phyloP scores from a whole-genome alignment of 257 asterid genomes.

The Apocynum venetum region DNA sequence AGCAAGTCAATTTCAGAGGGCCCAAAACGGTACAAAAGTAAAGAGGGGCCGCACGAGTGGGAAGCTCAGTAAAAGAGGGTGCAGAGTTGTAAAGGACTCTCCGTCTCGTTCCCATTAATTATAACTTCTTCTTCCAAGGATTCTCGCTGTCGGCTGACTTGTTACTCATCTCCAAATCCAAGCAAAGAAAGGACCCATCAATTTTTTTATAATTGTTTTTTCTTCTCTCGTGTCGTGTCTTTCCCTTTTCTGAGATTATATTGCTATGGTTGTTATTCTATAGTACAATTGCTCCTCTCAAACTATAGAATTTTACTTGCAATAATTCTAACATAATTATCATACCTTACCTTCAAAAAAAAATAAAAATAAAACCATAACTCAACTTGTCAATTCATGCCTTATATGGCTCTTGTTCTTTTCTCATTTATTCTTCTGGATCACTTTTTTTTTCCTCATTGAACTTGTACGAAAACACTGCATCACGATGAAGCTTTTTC shows the following conservation, averaged over 20 bases:
- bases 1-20: slow-evolving; percentile 16
- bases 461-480: neutral
- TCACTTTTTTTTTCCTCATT: neutral
- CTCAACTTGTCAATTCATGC: neutral
- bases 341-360: too few species aligned
- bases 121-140: slow-evolving; percentile 27
- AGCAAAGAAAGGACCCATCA: too few species aligned
- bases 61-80: slow-evolving; percentile 22
- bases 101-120: neutral
- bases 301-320: neutral
- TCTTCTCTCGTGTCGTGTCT: neutral
- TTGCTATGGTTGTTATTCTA: neutral
- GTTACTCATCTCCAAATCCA: neutral
- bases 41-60: slow-evolving; percentile 49
- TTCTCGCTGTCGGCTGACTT: slow-evolving; percentile 39
- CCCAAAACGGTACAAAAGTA: slow-evolving; percentile 19
- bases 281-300: neutral
- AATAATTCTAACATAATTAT: neutral
- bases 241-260: neutral
- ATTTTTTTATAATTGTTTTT: neutral
- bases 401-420: neutral
- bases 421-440: neutral
- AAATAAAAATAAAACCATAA: too few species aligned
- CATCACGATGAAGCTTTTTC: neutral
- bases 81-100: slow-evolving; percentile 14